Evolutionary conservation across 768 basidiomycete genomes (phyloP), one percentile per base, ranked within the genome.

Genomic region (Neoboletus subvelutipes): DNA sequence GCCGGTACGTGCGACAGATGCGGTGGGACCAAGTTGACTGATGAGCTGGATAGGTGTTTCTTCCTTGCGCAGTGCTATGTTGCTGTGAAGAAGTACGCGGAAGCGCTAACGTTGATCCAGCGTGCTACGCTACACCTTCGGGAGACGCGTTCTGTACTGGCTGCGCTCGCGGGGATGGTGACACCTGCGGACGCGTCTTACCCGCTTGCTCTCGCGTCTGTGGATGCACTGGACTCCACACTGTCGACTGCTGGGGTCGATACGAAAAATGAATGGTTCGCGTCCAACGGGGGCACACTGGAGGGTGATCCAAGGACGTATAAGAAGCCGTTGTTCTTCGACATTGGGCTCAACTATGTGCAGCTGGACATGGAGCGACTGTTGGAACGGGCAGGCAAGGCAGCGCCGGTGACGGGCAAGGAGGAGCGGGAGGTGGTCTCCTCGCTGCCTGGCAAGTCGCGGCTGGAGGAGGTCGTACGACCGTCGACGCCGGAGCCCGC

Each of bases 261-360:
- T 12, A 78, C 82, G 72, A 91, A 91, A 67, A 82, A 80, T 36
- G 86, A 86, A 45, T 94, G 92, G 92, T 89, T 90, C 63, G 78
- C 83, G 2, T 80, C 80, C 68, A 91, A 91, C 64, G 90, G 91
- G 3, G 91, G 91, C 3, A 74, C 78, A 7, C 63, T 75, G 34
- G 70, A 76, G 13, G 68, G 69, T 0, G 77, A 81, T 47, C 67
- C 76, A 48, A 78, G 80, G 64, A 71, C 77, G 39, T 77, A 86
- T 66, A 86, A 87, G 76, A 96, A 96, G 68, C 92, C 92, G 17
- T 66, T 93, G 40, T 97, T 98, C 77, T 97, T 95, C 73, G 92
- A 97, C 69, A 89, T 93, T 58, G 94, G 93, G 18, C 84, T 94
- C 65, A 97, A 96, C 73, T 97, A 96, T 67, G 86, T 92, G 53